Evolutionary conservation across 495 filamentous ascomycete species (phyloP), one percentile per base, ranked within the genome.

Genomic region (Penicillium psychrofluorescens): DNA sequence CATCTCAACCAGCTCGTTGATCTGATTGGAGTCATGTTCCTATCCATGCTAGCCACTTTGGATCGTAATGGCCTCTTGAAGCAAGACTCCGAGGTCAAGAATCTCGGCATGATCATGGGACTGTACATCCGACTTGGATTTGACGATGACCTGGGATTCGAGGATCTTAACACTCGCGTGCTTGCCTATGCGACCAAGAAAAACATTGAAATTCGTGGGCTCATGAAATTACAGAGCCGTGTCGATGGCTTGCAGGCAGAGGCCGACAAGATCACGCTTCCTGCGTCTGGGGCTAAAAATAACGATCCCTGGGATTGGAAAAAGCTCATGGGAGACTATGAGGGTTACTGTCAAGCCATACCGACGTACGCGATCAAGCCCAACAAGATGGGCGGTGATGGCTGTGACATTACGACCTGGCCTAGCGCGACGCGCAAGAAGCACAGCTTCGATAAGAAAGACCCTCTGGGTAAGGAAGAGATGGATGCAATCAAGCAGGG

Each of bases 81-180:
- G 4, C 37, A 58, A 3, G 48, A 59, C 14, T 58, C 59, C 6
- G 55, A 64, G 14, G 48, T 73, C 16, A 57, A 60, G 29, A 63
- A 64, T 32, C 30, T 70, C 7, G 54, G 49, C n/a, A 29, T 61
- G 10, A 42, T 68, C 8, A 58, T 68, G 53, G 46, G 41, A 0
- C 7, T 58, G 11, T 49, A 31, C 12, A 48, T 34, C 32, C 32
- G n/a, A 12, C 3, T 34, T 34, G 32, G 10, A 34, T 11, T 11
- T 34, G 32, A 34, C n/a, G 9, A 10, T 10, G 9, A 2, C 4
- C 15, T 14, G 22, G 15, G 36, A 4, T 34, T 34, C n/a, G 32
- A 57, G 29, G 40, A 45, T 7, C 7, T 32, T 4, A 47, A 53
- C n/a, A 6, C 32, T 34, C 32, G 32, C 11, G 13, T 58, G 29